phyloP scores from a whole-genome alignment of 148 eudicot species.

The Nepenthes gracilis region DNA sequence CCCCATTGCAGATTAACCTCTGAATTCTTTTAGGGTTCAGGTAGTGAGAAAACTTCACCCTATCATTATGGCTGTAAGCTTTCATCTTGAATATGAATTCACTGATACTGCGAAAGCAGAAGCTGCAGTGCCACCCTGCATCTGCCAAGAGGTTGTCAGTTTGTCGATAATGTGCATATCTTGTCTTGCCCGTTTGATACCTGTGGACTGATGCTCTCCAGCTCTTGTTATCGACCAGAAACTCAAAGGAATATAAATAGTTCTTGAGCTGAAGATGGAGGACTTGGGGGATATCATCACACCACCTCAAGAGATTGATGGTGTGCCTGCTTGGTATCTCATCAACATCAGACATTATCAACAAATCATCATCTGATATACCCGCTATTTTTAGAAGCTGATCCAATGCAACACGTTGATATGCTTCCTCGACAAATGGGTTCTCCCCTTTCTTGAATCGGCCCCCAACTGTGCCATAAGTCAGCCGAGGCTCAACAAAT shows the following conservation, averaged over 20 bases:
- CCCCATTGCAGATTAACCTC: conserved; percentile 34
- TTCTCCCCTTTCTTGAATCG: conserved; percentile 26
- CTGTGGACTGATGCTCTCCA: conserved; percentile 43
- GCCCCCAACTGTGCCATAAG: conserved; percentile 30
- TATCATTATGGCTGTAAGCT: conserved; percentile 40
- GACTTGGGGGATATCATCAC: conserved; percentile 28
- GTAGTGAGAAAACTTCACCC: conserved; percentile 26
- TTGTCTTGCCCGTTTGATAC: conserved; percentile 24
- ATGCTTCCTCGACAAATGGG: conserved; percentile 38
- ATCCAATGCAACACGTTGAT: conserved; percentile 38
- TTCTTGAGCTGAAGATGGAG: conserved; percentile 35
- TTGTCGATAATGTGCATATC: conserved; percentile 37
- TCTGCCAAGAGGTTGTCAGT: conserved; percentile 31
- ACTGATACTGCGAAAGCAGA: conserved; percentile 29
- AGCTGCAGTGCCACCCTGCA: conserved; percentile 49
- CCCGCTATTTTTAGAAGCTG: conserved; percentile 32
- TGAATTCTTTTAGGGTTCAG: conserved; percentile 35
- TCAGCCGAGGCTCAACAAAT: conserved; percentile 29
- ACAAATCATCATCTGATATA: conserved; percentile 34
- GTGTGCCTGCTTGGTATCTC: conserved; percentile 42
- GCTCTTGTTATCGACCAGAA: conserved; percentile 29
- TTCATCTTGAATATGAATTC: conserved; percentile 44
- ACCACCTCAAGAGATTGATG: conserved; percentile 37
- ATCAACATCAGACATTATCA: conserved; percentile 6
- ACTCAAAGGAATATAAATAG: conserved; percentile 36